phyloP scores from a whole-genome alignment of 2,329 filamentous ascomycete species.

The Sphaerulina vaccinii region DNA sequence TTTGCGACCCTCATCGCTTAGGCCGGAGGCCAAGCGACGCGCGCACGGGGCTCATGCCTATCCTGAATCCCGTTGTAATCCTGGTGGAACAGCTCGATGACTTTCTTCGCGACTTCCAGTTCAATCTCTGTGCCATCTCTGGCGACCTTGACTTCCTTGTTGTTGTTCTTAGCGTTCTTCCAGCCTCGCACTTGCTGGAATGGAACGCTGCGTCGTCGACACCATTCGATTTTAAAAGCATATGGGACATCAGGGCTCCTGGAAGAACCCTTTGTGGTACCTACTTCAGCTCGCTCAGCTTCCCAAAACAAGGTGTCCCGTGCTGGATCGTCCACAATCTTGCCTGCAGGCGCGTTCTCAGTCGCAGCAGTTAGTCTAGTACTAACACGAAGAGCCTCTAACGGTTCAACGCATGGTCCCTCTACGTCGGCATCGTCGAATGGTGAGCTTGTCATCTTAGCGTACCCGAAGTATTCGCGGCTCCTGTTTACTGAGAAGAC shows the following conservation, averaged over 20 bases:
- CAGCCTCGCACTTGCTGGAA: slow-evolving; percentile 86
- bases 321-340: slow-evolving; percentile 86
- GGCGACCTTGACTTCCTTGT: slow-evolving; percentile 92
- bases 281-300: slow-evolving; percentile 57
- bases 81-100: neutral
- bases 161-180: slow-evolving; percentile 90
- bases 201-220: slow-evolving; percentile 75
- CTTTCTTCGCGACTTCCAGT: slow-evolving; percentile 69
- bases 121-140: slow-evolving; percentile 92
- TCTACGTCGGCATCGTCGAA: slow-evolving; percentile 61
- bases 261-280: too few species aligned
- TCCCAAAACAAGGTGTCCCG: slow-evolving; percentile 97
- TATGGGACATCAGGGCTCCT: slow-evolving; percentile 63
- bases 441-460: slow-evolving; percentile 82
- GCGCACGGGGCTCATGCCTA: neutral
- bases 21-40: too few species aligned
- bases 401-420: neutral
- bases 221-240: slow-evolving; percentile 86
- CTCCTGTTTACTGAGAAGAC: slow-evolving; percentile 97
- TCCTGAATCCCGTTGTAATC: neutral
- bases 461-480: slow-evolving; percentile 93
- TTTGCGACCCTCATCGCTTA: too few species aligned
- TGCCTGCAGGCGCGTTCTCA: slow-evolving; percentile 72
- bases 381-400: slow-evolving; percentile 57
- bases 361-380: slow-evolving; percentile 77